Base-by-base conservation (phyloP, 805 yeast genomes). In the Clavispora fructus region DNA sequence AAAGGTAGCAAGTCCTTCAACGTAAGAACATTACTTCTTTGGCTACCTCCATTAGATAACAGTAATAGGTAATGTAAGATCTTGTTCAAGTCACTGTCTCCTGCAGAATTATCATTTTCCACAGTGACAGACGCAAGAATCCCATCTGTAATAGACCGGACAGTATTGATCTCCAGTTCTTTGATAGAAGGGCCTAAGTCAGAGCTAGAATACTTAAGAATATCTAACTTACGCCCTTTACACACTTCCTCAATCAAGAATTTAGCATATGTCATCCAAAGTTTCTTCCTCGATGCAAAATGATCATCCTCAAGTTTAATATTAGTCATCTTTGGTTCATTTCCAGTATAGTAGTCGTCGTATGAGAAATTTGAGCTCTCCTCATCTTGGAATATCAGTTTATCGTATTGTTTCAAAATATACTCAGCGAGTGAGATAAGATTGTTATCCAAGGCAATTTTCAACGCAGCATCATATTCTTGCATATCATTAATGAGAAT, bases 1-100 rank as follows among this genome's bases (percentile, higher is more conserved):
- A 88, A 68, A 1, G 95, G 95, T 42, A 94, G 65, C 35, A 94
- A 59, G 57, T 94, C 98, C 51, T 87, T 90, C 39, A 94, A 82
- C 3, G 83, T 77, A 17, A 87, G 60, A 12, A 77, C 56, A 31
- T 60, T 62, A 3, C 56, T 44, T 17, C 53, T 58, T 11, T 54
- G 52, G 27, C 60, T 56, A 25, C 48, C 51, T 9, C 59, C 44
- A 44, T 58, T 59, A 1, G 74, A 67, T 16, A 65, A 50, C 17
- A 58, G 58, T 12, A 71, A 55, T 11, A 71, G 57, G 44, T 69
- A 68, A 40, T 56, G 58, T 30, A 71, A 48, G 2, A 60, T 61
- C 38, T 49, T 44, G 44, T 65, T 66, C 31, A 68, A 47, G 14
- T 52, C 49, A 11, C 46, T 32, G 47, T 17, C 25, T 1, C 16